A percentile compares a stretch with the other conserved stretches of the same genome.
Evolutionary conservation across 2,329 filamentous ascomycete species (phyloP).

Genomic region (Aspergillus brunneoviolaceus): DNA sequence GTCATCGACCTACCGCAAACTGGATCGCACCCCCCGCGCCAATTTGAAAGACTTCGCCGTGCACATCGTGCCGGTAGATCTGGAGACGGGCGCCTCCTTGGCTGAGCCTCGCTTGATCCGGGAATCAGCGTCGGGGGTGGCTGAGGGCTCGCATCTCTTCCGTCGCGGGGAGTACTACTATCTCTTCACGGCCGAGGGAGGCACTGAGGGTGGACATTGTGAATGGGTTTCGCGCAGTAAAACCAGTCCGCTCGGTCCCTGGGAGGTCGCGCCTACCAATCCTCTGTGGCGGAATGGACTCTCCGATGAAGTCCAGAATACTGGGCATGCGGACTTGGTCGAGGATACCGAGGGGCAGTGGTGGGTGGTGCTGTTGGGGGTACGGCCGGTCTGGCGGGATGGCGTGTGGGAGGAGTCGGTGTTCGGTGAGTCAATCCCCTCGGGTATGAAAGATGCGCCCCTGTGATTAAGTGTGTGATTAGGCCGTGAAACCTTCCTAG

Average conservation of each 20-base stretch:
- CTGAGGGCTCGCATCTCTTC: constrained; percentile 59
- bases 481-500: constrained; percentile 54
- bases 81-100: constrained; percentile 33
- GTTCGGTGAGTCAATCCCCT: constrained; percentile 34
- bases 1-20: constrained; percentile 42
- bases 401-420: constrained; percentile 42
- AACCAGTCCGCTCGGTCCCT: constrained; percentile 59
- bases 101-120: constrained; percentile 41
- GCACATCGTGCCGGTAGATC: constrained; percentile 37
- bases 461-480: not conserved
- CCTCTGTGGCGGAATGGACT: constrained; percentile 55
- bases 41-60: constrained; percentile 53
- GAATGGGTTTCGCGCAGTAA: constrained; percentile 58
- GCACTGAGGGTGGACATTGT: constrained; percentile 60
- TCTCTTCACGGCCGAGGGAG: constrained; percentile 55
- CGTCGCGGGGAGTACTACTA: constrained; percentile 55
- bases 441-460: too few species aligned
- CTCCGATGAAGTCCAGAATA: constrained; percentile 51
- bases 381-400: constrained; percentile 38
- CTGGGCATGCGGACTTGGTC: constrained; percentile 52
- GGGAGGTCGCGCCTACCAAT: constrained; percentile 59
- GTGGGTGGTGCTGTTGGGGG: constrained; percentile 52
- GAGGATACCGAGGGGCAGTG: constrained; percentile 47
- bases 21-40: constrained; percentile 36
- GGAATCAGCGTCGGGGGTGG: constrained; percentile 44